phyloP scores from a whole-genome alignment of 2,329 filamentous ascomycete species.

The Ceratocystis papillata region DNA sequence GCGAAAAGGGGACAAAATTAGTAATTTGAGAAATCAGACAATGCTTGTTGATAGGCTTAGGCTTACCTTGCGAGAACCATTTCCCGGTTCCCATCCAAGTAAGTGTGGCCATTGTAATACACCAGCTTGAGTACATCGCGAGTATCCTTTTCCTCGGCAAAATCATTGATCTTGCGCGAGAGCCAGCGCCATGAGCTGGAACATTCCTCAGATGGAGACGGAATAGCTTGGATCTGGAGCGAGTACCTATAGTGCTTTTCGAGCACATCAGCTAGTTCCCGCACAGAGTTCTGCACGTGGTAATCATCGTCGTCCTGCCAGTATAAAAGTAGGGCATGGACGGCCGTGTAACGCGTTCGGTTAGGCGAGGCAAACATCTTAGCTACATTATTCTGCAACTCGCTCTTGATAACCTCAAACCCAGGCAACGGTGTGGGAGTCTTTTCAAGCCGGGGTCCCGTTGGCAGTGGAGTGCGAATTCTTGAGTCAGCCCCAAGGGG shows the following conservation, averaged over 20 bases:
- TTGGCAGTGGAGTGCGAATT: constrained; percentile 46
- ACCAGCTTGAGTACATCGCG: constrained; percentile 49
- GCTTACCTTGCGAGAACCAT: constrained; percentile 48
- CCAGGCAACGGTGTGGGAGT: constrained; percentile 38
- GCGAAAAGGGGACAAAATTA: neutral
- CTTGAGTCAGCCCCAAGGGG: constrained; percentile 39
- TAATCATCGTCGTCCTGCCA: constrained; percentile 46
- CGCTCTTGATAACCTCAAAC: constrained; percentile 42
- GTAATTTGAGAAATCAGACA: constrained; percentile 9
- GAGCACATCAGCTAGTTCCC: constrained; percentile 42
- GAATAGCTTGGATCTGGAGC: constrained; percentile 41
- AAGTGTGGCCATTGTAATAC: constrained; percentile 47
- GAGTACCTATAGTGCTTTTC: constrained; percentile 44
- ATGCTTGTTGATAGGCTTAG: constrained; percentile 19
- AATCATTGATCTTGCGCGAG: constrained; percentile 41
- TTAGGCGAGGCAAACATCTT: constrained; percentile 41
- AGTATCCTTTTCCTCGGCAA: constrained; percentile 43
- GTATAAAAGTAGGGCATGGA: constrained; percentile 43
- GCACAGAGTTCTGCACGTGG: constrained; percentile 31
- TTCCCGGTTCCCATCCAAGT: constrained; percentile 44
- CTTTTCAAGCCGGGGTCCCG: constrained; percentile 45
- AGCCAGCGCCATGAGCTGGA: constrained; percentile 46
- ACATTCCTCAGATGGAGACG: constrained; percentile 38
- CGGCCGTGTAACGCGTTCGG: constrained; percentile 44
- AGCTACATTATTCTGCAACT: constrained; percentile 42